Base-by-base conservation (phyloP, 2,329 filamentous ascomycete species). In the Hypomyces rosellus region DNA sequence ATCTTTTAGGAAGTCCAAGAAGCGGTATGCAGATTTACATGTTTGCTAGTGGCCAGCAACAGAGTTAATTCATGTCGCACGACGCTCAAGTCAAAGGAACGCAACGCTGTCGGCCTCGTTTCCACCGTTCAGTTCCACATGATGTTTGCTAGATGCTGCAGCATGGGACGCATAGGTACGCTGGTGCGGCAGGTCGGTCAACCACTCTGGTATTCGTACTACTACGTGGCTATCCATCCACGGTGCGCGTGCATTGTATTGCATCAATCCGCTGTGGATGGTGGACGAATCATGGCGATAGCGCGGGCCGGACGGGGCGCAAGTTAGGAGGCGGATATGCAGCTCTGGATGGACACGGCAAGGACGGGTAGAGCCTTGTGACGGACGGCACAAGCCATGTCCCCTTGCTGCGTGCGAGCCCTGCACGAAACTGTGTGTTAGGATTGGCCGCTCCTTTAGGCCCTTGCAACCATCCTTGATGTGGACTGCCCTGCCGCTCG, bases 281-380 rank as follows among this genome's bases (percentile, higher is more conserved):
- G 36, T 40, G 46, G 48, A 41, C 50, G 42, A 42, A 49, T 52
- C 46, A 45, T 42, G 37, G 34, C 47, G 22, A 36, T 13, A 16
- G 25, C 33, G 46, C 41, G 46, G 50, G 46, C 40, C 46, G 46
- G 42, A 42, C 33, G 41, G 50, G 42, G 42, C 42, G 40, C 45
- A 25, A 20, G 9, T 39, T 40, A 37, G 42, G 15, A 46, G 41
- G 46, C 46, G 50, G 50, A 46, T 52, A 49, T 52, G 50, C 50
- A 52, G 42, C 50, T 53, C 43, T 43, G 44, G 48, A 39, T 49
- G 38, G 49, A 51, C 56, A 58, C 58, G 60, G 63, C 57, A 60
- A 61, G 57, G 60, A 63, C 64, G 64, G 64, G 64, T 66, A 56
- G 63, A 65, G 61, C 64, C 64, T 66, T 65, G 59, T 61, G 59